Conservation (phyloP, 2,329 filamentous ascomycete genomes). For the Rutstroemia sydowiana region DNA sequence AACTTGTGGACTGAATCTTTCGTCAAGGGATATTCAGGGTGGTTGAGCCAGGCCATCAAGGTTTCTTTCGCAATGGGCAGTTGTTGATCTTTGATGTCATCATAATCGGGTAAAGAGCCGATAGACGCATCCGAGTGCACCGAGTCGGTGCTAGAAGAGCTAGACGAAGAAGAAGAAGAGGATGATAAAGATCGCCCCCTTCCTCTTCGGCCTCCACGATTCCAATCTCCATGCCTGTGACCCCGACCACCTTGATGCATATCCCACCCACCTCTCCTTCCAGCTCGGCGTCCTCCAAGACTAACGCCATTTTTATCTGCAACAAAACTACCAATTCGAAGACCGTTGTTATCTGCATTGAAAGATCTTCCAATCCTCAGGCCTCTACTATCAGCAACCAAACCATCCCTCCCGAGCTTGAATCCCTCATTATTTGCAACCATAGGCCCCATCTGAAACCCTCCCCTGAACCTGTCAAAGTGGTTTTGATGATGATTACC, state of each 20-base stretch:
- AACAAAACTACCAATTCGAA: conserved; percentile 27
- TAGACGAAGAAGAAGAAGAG: conserved; percentile 20
- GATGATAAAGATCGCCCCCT: conserved; percentile 15
- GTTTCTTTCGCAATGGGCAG: conserved; percentile 39
- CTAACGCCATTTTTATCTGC: conserved; percentile 18
- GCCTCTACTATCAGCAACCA: conserved; percentile 23
- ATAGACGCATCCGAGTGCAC: conserved; percentile 34
- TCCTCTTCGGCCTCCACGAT: conserved; percentile 5
- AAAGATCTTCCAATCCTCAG: conserved; percentile 17
- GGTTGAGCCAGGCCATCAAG: conserved; percentile 42
- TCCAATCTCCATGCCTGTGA: background rate
- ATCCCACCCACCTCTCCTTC: background rate
- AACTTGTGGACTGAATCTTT: conserved; percentile 37
- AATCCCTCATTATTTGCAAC: conserved; percentile 13
- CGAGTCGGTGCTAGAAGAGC: conserved; percentile 33
- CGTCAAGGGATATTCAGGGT: conserved; percentile 43
- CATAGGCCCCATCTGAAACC: conserved; percentile 11
- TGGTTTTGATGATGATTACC: background rate
- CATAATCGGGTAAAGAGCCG: conserved; percentile 47
- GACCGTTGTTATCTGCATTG: conserved; percentile 35
- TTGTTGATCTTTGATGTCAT: conserved; percentile 42
- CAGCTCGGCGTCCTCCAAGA: conserved; percentile 18
- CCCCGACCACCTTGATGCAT: conserved; percentile 4
- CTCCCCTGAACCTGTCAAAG: background rate
- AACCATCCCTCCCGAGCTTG: conserved; percentile 9